phyloP scores from a whole-genome alignment of 2,329 filamentous ascomycete species.

The Calonectria honghensis region DNA sequence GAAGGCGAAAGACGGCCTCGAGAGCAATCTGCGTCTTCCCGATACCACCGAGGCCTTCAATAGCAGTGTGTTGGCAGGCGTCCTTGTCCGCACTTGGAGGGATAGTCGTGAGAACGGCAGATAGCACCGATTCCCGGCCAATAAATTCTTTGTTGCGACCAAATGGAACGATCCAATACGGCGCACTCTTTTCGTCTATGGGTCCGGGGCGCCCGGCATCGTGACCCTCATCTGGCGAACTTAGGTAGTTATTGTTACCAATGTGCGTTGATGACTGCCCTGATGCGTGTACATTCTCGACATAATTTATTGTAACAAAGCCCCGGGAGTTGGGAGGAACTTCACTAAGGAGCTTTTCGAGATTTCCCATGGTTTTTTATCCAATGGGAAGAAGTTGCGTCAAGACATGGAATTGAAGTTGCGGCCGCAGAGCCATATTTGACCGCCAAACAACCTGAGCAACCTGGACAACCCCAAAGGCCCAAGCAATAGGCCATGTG shows the following conservation, averaged over 20 bases:
- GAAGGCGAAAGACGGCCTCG: conserved; percentile 58
- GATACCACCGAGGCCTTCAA: conserved; percentile 60
- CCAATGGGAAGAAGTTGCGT: too few species aligned
- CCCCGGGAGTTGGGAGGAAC: background rate
- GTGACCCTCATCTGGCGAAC: too few species aligned
- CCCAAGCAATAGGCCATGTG: background rate
- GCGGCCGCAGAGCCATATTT: background rate
- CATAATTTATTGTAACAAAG: background rate
- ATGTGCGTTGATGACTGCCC: background rate
- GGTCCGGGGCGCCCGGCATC: background rate
- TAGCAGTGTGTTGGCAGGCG: conserved; percentile 22
- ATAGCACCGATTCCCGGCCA: conserved; percentile 43
- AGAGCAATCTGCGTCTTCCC: conserved; percentile 64
- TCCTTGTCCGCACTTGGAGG: background rate
- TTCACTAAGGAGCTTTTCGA: background rate
- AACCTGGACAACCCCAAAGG: background rate
- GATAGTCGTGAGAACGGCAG: conserved; percentile 28
- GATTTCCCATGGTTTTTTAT: background rate
- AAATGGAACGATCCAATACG: conserved; percentile 47
- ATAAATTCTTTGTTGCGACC: conserved; percentile 54
- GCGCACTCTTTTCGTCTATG: background rate
- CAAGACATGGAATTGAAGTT: background rate
- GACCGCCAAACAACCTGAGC: background rate
- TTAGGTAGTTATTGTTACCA: background rate
- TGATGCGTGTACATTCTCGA: background rate